Evolutionary conservation across 225 moss, liverwort and hornwort species (phyloP).

Genomic region (Antitrichia curtipendula): DNA sequence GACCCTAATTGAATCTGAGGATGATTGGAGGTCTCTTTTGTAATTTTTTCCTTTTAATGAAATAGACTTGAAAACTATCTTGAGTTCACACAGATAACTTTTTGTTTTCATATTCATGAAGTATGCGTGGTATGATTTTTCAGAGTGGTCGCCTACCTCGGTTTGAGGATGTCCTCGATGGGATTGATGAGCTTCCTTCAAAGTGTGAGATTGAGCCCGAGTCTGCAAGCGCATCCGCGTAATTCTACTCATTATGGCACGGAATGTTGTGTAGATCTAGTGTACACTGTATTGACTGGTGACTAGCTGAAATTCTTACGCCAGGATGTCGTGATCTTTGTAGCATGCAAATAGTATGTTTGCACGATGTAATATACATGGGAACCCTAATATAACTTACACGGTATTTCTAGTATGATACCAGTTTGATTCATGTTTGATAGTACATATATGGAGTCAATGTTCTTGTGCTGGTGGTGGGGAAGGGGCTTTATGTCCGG

Average conservation of each 20-base stretch:
- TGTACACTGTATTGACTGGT: neutral
- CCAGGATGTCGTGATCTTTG: neutral
- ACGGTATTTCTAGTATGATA: neutral
- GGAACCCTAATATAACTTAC: neutral
- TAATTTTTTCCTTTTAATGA: neutral
- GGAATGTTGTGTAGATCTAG: neutral
- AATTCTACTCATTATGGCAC: neutral
- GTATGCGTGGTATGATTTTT: neutral
- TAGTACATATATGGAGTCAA: neutral
- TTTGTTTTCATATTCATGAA: neutral
- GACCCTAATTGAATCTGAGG: neutral
- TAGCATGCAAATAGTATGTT: neutral
- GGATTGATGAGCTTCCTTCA: constrained; percentile 28
- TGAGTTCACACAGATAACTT: neutral
- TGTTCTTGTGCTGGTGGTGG: neutral
- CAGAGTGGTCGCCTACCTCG: constrained; percentile 43
- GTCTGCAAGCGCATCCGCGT: constrained; percentile 23
- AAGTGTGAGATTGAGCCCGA: constrained; percentile 45
- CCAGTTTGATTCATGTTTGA: neutral
- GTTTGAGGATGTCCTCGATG: constrained; percentile 47
- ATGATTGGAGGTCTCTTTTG: neutral
- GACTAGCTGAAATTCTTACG: neutral
- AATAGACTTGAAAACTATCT: neutral
- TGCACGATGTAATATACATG: constrained; percentile 2
- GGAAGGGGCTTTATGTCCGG: neutral